Evolutionary conservation across 2,329 filamentous ascomycete species (phyloP), one percentile per base, ranked within the genome.

Genomic region (Monilinia laxa): DNA sequence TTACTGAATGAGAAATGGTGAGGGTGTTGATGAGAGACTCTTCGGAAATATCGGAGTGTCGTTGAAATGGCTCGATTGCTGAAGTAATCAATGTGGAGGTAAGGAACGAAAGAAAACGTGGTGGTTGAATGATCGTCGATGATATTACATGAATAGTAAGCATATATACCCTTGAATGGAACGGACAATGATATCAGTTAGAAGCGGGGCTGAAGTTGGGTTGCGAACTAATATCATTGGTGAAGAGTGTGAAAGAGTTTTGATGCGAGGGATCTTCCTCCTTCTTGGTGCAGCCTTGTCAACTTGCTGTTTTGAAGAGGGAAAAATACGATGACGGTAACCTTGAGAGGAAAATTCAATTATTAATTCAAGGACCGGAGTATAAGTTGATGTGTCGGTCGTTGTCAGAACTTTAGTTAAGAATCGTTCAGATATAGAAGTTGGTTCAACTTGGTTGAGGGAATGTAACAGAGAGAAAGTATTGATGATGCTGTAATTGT

Each of bases 21-120:
- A 64, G 20, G 40, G 20, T 49, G 35, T 57, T 64, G 52, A 64
- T 45, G 52, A 55, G 38, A 18, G 25, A 51, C 25, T 60, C 42
- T 23, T 56, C 62, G 62, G 62, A 40, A 58, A 40, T 28, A 38
- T 28, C 62, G 62, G 62, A 64, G 42, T 58, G 62, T 58, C 40
- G 62, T 49, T 58, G 62, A 35, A 18, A 59, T 47, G 57, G 42
- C 42, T 59, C 16, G 57, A 59, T 47, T 35, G 57, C 42, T 35
- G 57, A 35, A 23, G 51, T 38, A 42, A 25, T 35, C 28, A 47
- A 42, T 31, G 35, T 40, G 62, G 51, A 54, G 49, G 51, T 25
- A 40, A 40, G 25, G 38, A 42, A 42, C 31, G 47, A 63, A 42
- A 54, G 49, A 63, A 63, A 25, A 28, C 20, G 51, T 64, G 35